These are phyloP conservation scores for Gillenia trifoliata DNA, from an alignment of 306 rosid species.

Conservation along the genomic window DNA sequence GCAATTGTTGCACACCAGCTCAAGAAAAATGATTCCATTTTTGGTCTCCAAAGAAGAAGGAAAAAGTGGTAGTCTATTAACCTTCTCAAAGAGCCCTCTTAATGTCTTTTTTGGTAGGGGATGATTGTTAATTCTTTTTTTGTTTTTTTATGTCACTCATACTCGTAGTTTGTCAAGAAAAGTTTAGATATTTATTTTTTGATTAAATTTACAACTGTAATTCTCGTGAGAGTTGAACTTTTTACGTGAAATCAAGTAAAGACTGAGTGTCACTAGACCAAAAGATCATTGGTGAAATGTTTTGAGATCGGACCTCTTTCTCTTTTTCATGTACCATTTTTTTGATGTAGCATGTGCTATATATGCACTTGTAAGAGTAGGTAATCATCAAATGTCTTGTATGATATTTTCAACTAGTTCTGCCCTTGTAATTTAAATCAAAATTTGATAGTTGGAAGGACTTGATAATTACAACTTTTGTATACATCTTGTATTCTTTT, in stretches of 20 bases:
- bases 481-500: not conserved
- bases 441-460: not conserved
- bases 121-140: not conserved
- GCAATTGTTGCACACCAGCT: not conserved
- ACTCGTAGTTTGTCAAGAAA: not conserved
- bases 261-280: too few species aligned
- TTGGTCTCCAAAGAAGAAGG: constrained; percentile 5
- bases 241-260: too few species aligned
- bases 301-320: not conserved
- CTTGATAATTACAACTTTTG: not conserved
- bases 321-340: not conserved
- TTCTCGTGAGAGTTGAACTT: not conserved
- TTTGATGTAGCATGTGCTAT: not conserved
- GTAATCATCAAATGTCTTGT: not conserved
- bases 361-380: not conserved
- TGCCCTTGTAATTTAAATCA: not conserved
- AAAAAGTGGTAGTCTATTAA: not conserved
- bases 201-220: too few species aligned
- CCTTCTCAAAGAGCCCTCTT: constrained; percentile 17
- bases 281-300: not conserved
- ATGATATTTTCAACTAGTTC: not conserved
- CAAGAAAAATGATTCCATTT: not conserved
- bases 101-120: constrained; percentile 24
- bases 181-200: not conserved
- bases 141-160: not conserved